These are phyloP conservation scores for Trichophyton benhamiae DNA, from an alignment of 2,329 filamentous ascomycete species.

Conservation along the genomic window DNA sequence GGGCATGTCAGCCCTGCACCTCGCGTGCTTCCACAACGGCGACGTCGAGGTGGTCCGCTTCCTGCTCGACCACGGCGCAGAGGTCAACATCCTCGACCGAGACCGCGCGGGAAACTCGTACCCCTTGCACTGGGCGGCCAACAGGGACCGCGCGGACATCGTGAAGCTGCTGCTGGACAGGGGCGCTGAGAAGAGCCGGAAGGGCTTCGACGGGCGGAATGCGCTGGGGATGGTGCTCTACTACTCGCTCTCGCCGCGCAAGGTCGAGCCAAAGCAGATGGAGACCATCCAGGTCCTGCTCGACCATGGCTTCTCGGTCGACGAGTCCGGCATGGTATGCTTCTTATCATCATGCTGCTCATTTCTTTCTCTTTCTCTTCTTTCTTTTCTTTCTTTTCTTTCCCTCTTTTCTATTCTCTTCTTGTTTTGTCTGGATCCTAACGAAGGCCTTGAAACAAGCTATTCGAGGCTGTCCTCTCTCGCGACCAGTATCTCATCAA, in stretches of 20 bases:
- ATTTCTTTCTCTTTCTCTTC: background rate
- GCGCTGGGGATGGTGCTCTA: constrained; percentile 1
- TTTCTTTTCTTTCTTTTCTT: background rate
- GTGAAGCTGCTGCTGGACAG: background rate
- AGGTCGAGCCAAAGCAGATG: background rate
- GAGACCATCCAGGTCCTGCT: constrained; percentile 2
- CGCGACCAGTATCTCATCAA: constrained; percentile 3
- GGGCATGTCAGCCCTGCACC: constrained; percentile 15
- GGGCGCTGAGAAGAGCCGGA: background rate
- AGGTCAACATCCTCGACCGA: constrained; percentile 4
- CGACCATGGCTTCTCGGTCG: background rate
- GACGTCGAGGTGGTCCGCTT: constrained; percentile 17
- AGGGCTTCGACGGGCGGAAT: constrained; percentile 3
- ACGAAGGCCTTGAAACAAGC: background rate
- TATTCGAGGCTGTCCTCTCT: constrained; percentile 3
- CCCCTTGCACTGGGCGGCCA: constrained; percentile 1
- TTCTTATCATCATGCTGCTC: background rate
- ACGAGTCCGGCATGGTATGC: constrained; percentile 4
- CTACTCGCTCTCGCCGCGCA: constrained; percentile 1
- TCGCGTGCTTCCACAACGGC: constrained; percentile 16
- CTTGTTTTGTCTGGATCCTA: background rate
- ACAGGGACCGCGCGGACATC: constrained; percentile 3
- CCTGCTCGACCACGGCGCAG: constrained; percentile 18
- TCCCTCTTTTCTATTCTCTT: background rate
- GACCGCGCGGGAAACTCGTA: constrained; percentile 2